Conservation (phyloP, 2,329 filamentous ascomycete genomes). For the Cladobotryum protrusum region DNA sequence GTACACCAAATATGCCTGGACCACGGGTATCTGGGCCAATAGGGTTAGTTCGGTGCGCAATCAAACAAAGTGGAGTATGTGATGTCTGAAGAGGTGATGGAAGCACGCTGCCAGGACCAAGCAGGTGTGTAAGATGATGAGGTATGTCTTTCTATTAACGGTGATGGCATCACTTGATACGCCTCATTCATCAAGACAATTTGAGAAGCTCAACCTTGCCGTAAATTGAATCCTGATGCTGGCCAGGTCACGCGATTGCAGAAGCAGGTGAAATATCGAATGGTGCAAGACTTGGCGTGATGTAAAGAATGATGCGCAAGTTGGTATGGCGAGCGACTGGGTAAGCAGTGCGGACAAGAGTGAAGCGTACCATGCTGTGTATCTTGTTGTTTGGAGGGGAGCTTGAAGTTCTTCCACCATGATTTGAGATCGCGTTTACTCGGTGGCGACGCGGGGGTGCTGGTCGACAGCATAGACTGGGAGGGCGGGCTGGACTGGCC, state of each 20-base stretch:
- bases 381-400: slow-evolving; percentile 53
- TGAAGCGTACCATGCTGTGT: slow-evolving; percentile 39
- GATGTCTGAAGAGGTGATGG: neutral
- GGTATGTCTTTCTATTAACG: neutral
- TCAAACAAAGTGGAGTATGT: neutral
- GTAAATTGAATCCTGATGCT: too few species aligned
- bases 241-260: too few species aligned
- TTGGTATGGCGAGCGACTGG: neutral
- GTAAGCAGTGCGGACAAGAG: slow-evolving; percentile 1
- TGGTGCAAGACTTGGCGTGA: too few species aligned
- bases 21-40: slow-evolving; percentile 38
- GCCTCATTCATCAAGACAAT: slow-evolving; percentile 2
- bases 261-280: too few species aligned
- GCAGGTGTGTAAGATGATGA: neutral
- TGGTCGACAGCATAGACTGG: slow-evolving; percentile 19
- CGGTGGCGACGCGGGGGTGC: slow-evolving; percentile 60
- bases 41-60: slow-evolving; percentile 15
- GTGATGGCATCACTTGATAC: slow-evolving; percentile 8
- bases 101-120: neutral
- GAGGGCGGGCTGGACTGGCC: slow-evolving; percentile 27
- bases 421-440: slow-evolving; percentile 84
- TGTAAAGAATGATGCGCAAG: slow-evolving; percentile 8
- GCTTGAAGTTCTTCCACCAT: slow-evolving; percentile 97
- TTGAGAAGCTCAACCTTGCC: neutral
- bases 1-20: slow-evolving; percentile 88